phyloP scores from a whole-genome alignment of 768 basidiomycete genomes.

The Thelephora aurantiotincta region DNA sequence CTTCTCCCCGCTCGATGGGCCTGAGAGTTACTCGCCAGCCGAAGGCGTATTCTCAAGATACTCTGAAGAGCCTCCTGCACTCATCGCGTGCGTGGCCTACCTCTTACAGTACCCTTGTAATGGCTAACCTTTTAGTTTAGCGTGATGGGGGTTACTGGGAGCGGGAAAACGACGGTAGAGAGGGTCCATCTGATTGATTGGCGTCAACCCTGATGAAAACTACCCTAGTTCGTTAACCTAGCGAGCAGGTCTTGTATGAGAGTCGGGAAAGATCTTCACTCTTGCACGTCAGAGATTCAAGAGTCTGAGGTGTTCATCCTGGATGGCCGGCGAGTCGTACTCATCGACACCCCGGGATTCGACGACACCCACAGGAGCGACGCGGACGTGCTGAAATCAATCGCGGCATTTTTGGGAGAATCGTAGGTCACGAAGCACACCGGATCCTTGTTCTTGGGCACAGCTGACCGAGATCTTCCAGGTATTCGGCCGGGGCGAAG shows the following conservation, averaged over 20 bases:
- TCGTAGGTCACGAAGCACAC: slow-evolving; percentile 3
- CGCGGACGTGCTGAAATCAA: slow-evolving; percentile 8
- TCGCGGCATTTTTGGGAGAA: slow-evolving; percentile 4
- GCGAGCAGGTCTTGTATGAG: slow-evolving; percentile 31
- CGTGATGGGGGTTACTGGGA: slow-evolving; percentile 9
- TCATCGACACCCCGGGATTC: slow-evolving; percentile 54
- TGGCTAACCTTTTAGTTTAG: background rate
- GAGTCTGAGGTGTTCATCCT: slow-evolving; percentile 27
- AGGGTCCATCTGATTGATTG: slow-evolving; percentile 33
- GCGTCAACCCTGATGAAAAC: slow-evolving; percentile 30
- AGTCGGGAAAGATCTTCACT: slow-evolving; percentile 31
- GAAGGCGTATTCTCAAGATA: no score
- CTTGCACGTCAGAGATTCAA: slow-evolving; percentile 33
- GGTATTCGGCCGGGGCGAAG: slow-evolving; percentile 5
- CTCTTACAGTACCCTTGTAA: no score
- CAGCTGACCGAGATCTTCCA: background rate
- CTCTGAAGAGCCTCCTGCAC: no score
- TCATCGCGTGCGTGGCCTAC: no score
- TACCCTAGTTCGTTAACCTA: slow-evolving; percentile 36
- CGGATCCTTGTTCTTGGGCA: background rate
- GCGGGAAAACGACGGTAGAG: slow-evolving; percentile 9
- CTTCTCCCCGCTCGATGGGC: no score
- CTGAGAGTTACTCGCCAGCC: no score
- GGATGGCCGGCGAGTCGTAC: slow-evolving; percentile 24
- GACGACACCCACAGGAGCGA: slow-evolving; percentile 29